A percentile compares a stretch with the other conserved stretches of the same genome.
Conservation (phyloP, 2,329 filamentous ascomycete genomes). For the Bipolaris zeicola region DNA sequence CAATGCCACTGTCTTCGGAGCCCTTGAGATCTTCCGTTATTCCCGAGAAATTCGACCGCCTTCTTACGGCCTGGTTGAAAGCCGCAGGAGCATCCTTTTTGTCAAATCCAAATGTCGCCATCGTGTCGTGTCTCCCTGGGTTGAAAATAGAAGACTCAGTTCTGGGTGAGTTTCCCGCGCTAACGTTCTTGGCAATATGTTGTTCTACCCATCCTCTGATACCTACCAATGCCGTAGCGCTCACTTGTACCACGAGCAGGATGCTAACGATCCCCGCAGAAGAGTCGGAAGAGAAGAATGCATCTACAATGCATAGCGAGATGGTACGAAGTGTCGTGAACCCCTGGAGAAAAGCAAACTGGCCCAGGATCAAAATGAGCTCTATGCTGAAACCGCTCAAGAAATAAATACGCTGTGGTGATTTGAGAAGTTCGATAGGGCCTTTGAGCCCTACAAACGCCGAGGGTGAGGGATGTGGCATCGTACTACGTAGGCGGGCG, state of each 20-base stretch:
- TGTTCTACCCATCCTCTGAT: constrained; percentile 35
- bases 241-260: constrained; percentile 31
- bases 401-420: constrained; percentile 31
- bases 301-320: constrained; percentile 36
- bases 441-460: constrained; percentile 29
- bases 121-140: constrained; percentile 16
- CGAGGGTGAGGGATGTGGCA: constrained; percentile 25
- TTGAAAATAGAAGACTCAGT: constrained; percentile 1
- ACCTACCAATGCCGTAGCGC: constrained; percentile 25
- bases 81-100: constrained; percentile 11
- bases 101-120: constrained; percentile 28
- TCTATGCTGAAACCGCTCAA: constrained; percentile 29
- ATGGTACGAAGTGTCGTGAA: constrained; percentile 31
- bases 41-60: constrained; percentile 9
- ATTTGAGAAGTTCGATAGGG: constrained; percentile 28
- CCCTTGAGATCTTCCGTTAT: constrained; percentile 27
- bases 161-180: neutral
- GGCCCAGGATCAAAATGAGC: constrained; percentile 24
- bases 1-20: constrained; percentile 27
- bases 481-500: constrained; percentile 28
- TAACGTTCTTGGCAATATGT: constrained; percentile 28
- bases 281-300: constrained; percentile 25
- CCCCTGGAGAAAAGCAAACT: constrained; percentile 29
- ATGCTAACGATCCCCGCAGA: constrained; percentile 23
- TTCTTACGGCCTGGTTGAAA: constrained; percentile 8